Conservation (phyloP, 148 eudicot species). For the Rhododendron ovatum region DNA sequence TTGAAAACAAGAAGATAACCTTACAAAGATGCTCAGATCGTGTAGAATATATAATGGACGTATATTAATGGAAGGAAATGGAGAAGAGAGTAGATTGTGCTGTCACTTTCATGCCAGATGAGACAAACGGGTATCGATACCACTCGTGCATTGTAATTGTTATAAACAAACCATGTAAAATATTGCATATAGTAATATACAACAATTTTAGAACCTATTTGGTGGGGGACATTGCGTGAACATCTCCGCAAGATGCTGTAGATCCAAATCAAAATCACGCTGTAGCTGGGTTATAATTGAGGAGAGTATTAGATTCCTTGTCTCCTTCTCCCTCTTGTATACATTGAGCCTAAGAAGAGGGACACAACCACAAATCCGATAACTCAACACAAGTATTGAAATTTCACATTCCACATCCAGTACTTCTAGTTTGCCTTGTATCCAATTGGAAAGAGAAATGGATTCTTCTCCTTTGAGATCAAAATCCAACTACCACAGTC, state of each 20-base stretch:
- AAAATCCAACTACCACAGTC: conserved; percentile 8
- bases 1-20: not conserved
- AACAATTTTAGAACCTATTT: not conserved
- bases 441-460: not conserved
- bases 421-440: not conserved
- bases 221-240: conserved; percentile 1
- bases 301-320: not conserved
- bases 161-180: not conserved
- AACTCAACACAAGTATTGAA: not conserved
- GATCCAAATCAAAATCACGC: not conserved
- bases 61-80: not conserved
- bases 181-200: not conserved
- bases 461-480: conserved; percentile 6
- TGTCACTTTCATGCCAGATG: not conserved
- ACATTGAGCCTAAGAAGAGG: not conserved
- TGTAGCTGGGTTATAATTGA: not conserved
- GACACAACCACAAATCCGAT: not conserved
- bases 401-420: not conserved
- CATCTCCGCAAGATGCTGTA: not conserved
- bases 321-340: not conserved
- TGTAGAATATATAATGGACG: too few species aligned
- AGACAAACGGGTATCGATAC: not conserved
- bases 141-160: not conserved
- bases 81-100: not conserved
- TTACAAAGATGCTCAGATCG: not conserved